Percentiles rank a stretch among this genome's conserved stretches.
These are phyloP conservation scores for Aspergillus cavernicola DNA, from an alignment of 495 filamentous ascomycete species.

Conservation along the genomic window DNA sequence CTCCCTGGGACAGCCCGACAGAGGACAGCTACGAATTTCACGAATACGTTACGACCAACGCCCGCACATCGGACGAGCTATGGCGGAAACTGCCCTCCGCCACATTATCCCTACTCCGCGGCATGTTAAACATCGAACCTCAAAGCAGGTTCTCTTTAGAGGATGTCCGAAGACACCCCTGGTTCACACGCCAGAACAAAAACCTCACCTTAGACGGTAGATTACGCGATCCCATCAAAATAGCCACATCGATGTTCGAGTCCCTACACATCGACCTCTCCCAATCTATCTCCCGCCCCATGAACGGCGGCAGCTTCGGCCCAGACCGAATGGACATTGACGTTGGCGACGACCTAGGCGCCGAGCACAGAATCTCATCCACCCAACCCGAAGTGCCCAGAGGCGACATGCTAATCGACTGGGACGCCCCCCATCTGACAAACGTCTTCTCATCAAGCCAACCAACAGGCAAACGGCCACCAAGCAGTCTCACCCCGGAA, in stretches of 20 bases:
- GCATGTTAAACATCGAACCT: conserved; percentile 86
- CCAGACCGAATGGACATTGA: conserved; percentile 53
- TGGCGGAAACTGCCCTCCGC: conserved; percentile 77
- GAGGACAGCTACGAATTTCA: conserved; percentile 73
- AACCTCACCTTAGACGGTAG: conserved; percentile 70
- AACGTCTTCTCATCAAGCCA: conserved; percentile 55
- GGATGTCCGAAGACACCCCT: conserved; percentile 88
- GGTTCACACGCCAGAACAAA: conserved; percentile 84
- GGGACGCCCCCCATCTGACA: conserved; percentile 59
- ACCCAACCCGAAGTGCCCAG: conserved; percentile 79
- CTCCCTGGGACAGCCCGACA: conserved; percentile 94
- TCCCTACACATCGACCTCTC: conserved; percentile 88
- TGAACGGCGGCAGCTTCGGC: conserved; percentile 38
- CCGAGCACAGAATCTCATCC: conserved; percentile 52
- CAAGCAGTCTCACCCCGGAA: conserved; percentile 46
- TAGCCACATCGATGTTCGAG: conserved; percentile 92
- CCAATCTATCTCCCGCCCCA: conserved; percentile 50
- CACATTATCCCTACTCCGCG: conserved; percentile 82
- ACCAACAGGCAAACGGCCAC: conserved; percentile 32
- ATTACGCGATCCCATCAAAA: conserved; percentile 71
- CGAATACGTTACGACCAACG: conserved; percentile 76
- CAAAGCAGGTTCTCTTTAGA: conserved; percentile 75
- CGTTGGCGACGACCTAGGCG: conserved; percentile 41
- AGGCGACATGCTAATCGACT: conserved; percentile 68
- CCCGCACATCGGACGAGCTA: conserved; percentile 76